These are phyloP conservation scores for Byssothecium circinans DNA, from an alignment of 2,329 filamentous ascomycete species.

Conservation along the genomic window DNA sequence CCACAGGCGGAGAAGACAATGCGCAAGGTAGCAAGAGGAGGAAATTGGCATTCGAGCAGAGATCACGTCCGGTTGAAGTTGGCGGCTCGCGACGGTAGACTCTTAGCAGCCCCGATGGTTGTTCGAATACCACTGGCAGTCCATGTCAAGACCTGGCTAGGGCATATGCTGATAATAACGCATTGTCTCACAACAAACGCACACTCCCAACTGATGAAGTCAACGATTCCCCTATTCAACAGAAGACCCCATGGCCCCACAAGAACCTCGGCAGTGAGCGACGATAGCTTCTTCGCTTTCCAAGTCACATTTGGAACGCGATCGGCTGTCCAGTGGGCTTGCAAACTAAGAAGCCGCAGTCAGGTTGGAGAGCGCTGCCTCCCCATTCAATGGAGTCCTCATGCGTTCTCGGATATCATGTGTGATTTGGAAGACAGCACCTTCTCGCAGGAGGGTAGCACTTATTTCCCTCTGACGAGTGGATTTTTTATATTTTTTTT, in stretches of 20 bases:
- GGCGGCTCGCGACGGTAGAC: conserved; percentile 39
- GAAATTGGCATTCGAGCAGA: conserved; percentile 39
- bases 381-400: too few relatives aligned
- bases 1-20: conserved; percentile 71
- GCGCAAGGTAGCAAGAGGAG: conserved; percentile 36
- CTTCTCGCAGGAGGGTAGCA: too few relatives aligned
- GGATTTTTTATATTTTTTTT: neutral
- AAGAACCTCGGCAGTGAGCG: too few relatives aligned
- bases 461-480: too few relatives aligned
- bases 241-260: too few relatives aligned
- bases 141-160: neutral
- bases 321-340: too few relatives aligned
- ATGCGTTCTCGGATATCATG: too few relatives aligned
- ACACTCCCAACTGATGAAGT: neutral
- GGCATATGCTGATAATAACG: neutral
- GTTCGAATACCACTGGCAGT: neutral
- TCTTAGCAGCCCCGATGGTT: neutral
- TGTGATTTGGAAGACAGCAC: too few relatives aligned
- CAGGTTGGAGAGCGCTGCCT: too few relatives aligned
- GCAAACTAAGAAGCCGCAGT: too few relatives aligned
- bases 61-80: conserved; percentile 39
- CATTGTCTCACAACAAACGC: neutral
- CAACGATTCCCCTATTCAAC: neutral
- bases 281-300: neutral
- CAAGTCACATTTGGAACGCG: too few relatives aligned